Percentiles rank a stretch among this genome's conserved stretches.
phyloP scores from a whole-genome alignment of 805 yeast genomes.

The Dipodascus albidus region DNA sequence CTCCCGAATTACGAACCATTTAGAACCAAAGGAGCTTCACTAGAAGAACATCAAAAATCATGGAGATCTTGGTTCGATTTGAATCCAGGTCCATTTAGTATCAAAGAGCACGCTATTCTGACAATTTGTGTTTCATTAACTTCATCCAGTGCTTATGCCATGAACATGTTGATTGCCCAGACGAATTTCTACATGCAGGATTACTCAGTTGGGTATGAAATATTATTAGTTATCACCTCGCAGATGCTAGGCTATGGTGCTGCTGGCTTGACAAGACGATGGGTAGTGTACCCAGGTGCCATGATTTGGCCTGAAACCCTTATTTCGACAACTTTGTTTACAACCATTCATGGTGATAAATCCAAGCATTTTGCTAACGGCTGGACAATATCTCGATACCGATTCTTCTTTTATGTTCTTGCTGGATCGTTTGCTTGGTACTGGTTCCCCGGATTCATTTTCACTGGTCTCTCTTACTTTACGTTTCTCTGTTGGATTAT shows the following conservation, averaged over 20 bases:
- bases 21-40: background rate
- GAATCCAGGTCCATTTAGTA: background rate
- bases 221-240: background rate
- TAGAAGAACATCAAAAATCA: background rate
- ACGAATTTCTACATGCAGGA: background rate
- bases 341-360: background rate
- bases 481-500: background rate
- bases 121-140: background rate
- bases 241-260: constrained; percentile 1
- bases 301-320: constrained; percentile 3
- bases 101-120: background rate
- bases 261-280: background rate
- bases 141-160: background rate
- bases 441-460: constrained; percentile 2
- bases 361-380: background rate
- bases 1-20: background rate
- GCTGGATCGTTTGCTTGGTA: background rate
- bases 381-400: constrained; percentile 1
- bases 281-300: background rate
- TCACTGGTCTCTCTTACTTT: constrained; percentile 1
- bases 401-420: background rate
- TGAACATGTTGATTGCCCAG: constrained; percentile 1
- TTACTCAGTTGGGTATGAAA: background rate
- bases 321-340: background rate
- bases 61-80: constrained; percentile 1